Evolutionary conservation across 345 rosid species (phyloP), one percentile per base, ranked within the genome.

Genomic region (Acer negundo): DNA sequence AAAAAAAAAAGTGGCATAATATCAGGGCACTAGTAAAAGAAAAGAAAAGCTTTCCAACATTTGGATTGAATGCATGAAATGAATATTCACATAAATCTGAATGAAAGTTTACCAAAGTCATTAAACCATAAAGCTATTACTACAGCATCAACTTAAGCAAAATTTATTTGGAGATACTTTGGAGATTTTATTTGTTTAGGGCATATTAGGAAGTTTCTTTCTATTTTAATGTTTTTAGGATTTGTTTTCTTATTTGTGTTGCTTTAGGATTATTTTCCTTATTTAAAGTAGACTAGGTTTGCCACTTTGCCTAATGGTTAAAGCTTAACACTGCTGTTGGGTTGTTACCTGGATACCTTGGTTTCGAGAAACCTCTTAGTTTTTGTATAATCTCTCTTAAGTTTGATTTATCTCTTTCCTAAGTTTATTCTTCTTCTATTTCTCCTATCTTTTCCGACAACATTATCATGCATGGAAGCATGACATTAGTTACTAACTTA

Each of bases 31-130:
- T 46, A 31, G 62, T 46, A 12, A 26, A 72, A 38, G 5, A 22
- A 58, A 6, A 55, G 28, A 13, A 69, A 76, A 76, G n/a, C 40
- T 62, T 11, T 58, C 46, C 75, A 62, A 62, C 44, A 61, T 24
- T 22, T 12, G 59, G 7, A 17, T 59, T 70, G 26, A 10, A 65
- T 22, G 65, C 46, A 38, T 10, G 72, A 16, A 51, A 72, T 23
- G 8, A 19, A 77, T 19, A 69, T 17, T 24, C 28, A 69, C 80
- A 69, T 40, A 58, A 69, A 42, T 19, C 20, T 17, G 17, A 77
- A 20, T 20, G 55, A 26, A n/a, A 56, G 10, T 58, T 76, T 1
- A 47, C 17, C 26, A 7, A 38, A 2, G 15, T 51, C 3, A 20
- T 65, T 38, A 69, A 47, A n/a, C 53, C 20, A 47, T 22, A 22